Evolutionary conservation across 2,329 filamentous ascomycete species (phyloP).

Genomic region (Exserohilum turcica): DNA sequence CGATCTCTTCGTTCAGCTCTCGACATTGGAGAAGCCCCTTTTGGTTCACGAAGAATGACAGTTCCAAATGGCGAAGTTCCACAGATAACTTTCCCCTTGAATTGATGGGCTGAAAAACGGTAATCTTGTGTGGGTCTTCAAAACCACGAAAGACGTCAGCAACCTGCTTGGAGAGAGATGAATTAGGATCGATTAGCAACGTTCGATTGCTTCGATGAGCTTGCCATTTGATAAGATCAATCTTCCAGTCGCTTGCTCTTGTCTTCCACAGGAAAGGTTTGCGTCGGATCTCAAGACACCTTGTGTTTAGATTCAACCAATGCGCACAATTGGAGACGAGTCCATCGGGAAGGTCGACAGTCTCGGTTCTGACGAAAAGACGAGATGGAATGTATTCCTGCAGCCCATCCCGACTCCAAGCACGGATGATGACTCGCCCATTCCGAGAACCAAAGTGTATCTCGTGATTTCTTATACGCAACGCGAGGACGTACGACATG

Average conservation of each 20-base stretch:
- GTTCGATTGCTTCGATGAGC: slow-evolving; percentile 35
- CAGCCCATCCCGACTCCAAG: slow-evolving; percentile 25
- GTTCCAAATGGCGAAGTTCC: slow-evolving; percentile 57
- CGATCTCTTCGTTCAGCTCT: slow-evolving; percentile 57
- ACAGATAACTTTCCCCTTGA: slow-evolving; percentile 46
- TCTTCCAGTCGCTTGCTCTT: slow-evolving; percentile 45
- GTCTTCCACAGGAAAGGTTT: slow-evolving; percentile 48
- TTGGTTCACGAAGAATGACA: slow-evolving; percentile 58
- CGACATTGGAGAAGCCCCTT: slow-evolving; percentile 52
- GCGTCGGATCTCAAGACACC: slow-evolving; percentile 58
- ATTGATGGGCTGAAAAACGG: slow-evolving; percentile 52
- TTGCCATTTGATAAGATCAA: slow-evolving; percentile 39
- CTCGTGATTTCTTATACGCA: slow-evolving; percentile 43
- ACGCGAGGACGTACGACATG: slow-evolving; percentile 55
- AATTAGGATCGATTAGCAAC: slow-evolving; percentile 57
- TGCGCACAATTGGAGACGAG: slow-evolving; percentile 61
- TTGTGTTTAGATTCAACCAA: slow-evolving; percentile 59
- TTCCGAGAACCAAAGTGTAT: slow-evolving; percentile 61
- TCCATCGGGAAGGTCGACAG: slow-evolving; percentile 56
- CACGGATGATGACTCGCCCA: slow-evolving; percentile 51
- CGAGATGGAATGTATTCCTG: slow-evolving; percentile 43
- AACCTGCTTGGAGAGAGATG: slow-evolving; percentile 48
- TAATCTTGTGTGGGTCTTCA: slow-evolving; percentile 51
- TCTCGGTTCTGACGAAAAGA: slow-evolving; percentile 27
- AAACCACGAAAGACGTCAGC: slow-evolving; percentile 56